Evolutionary conservation across 2,329 filamentous ascomycete genomes (phyloP).

Genomic region (Zalaria sp.): DNA sequence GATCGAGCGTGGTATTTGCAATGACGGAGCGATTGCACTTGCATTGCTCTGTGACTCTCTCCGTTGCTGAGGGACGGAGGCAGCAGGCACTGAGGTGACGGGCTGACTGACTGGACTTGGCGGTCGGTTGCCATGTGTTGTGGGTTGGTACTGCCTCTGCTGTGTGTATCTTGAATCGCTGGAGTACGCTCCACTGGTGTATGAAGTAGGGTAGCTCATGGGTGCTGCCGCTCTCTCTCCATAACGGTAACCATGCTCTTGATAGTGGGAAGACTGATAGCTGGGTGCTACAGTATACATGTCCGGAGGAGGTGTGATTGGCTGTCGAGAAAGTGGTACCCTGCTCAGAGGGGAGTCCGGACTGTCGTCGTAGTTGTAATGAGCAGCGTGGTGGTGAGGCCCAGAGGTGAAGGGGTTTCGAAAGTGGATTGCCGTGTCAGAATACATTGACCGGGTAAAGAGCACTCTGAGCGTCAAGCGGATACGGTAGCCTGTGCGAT

Average conservation of each 20-base stretch:
- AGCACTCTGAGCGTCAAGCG: slow-evolving; percentile 14
- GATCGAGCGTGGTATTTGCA: slow-evolving; percentile 64
- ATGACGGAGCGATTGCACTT: slow-evolving; percentile 32
- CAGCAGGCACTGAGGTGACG: not conserved
- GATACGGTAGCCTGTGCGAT: not conserved
- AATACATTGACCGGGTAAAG: slow-evolving; percentile 17
- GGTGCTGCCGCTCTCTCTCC: slow-evolving; percentile 6
- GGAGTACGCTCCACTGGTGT: slow-evolving; percentile 11
- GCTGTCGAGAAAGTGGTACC: slow-evolving; percentile 7
- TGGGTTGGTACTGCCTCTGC: slow-evolving; percentile 6
- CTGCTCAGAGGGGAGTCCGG: slow-evolving; percentile 7
- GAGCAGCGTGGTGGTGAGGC: slow-evolving; percentile 7
- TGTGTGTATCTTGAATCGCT: slow-evolving; percentile 8
- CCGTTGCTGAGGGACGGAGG: slow-evolving; percentile 1
- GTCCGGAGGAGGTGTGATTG: slow-evolving; percentile 21
- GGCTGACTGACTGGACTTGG: slow-evolving; percentile 1
- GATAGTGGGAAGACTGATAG: slow-evolving; percentile 10
- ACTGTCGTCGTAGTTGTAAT: slow-evolving; percentile 8
- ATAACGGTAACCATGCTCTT: slow-evolving; percentile 14
- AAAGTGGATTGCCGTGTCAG: slow-evolving; percentile 17
- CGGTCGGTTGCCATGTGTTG: slow-evolving; percentile 7
- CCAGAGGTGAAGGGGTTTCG: slow-evolving; percentile 18
- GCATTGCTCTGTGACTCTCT: slow-evolving; percentile 18
- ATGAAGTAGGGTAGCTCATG: slow-evolving; percentile 4
- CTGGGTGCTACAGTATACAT: slow-evolving; percentile 16